Conservation (phyloP, 2,329 filamentous ascomycete genomes). For the Ascochyta rabiei region DNA sequence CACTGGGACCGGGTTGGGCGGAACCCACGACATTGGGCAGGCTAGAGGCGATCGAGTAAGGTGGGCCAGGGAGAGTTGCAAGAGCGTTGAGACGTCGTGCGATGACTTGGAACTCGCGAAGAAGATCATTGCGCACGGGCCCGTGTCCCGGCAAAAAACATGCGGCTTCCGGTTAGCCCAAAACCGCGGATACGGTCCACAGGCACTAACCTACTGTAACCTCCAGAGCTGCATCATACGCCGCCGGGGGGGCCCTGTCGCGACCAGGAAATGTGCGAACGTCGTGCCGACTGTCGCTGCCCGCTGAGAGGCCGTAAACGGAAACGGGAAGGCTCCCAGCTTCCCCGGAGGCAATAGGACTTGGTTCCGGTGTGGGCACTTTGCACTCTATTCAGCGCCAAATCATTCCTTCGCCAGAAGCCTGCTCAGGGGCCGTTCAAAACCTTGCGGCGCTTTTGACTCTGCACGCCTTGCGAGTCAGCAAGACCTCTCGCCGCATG, state of each 20-base stretch:
- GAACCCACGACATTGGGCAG: conserved; percentile 44
- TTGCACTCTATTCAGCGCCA: conserved; percentile 17
- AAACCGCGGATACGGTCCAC: conserved; percentile 37
- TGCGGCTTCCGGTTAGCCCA: conserved; percentile 31
- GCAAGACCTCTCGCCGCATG: conserved; percentile 29
- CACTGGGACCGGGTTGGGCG: conserved; percentile 39
- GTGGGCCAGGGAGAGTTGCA: conserved; percentile 37
- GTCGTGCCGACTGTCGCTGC: conserved; percentile 33
- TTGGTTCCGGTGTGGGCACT: conserved; percentile 23
- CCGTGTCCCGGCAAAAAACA: conserved; percentile 28
- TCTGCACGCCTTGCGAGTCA: conserved; percentile 37
- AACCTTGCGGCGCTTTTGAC: conserved; percentile 20
- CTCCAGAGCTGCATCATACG: conserved; percentile 10
- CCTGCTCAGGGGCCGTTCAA: conserved; percentile 32
- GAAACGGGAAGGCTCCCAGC: conserved; percentile 29
- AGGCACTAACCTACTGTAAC: conserved; percentile 24
- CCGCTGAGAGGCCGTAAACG: conserved; percentile 34
- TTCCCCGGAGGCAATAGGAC: conserved; percentile 43
- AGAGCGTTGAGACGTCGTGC: conserved; percentile 41
- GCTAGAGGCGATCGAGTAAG: conserved; percentile 42
- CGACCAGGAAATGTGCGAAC: conserved; percentile 28
- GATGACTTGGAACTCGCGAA: conserved; percentile 43
- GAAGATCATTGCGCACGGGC: conserved; percentile 43
- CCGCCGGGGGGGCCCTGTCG: conserved; percentile 26
- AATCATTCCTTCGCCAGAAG: conserved; percentile 11